Base-by-base conservation (phyloP, 129 eudicot genomes). In the Erigeron canadensis region DNA sequence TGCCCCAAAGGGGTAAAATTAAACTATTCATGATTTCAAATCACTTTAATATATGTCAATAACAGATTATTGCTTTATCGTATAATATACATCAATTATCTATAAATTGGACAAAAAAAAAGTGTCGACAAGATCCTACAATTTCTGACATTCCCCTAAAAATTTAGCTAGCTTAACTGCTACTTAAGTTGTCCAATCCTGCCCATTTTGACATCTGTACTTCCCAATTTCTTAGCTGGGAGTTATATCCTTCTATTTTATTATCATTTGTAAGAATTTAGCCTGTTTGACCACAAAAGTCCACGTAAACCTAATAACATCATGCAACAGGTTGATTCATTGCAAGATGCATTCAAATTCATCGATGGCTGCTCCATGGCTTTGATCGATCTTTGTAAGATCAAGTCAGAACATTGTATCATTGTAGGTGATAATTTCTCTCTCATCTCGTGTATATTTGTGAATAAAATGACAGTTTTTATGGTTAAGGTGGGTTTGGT, bases 391-490 rank as follows among this genome's bases (percentile, higher is more conserved):
- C 58, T 22, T n/a, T 66, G 21, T 54, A 66, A n/a, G 37, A 59
- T 28, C 60, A 41, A 64, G 47, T 22, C 57, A n/a, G 70, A 39
- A 42, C 38, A 45, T 67, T 53, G 45, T 46, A 51, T 69, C 64
- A 39, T n/a, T 46, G 61, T 74, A 76, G 47, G 85, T 76, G 71
- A 71, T 65, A 45, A 22, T 34, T 37, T 56, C 57, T 21, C 69
- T 73, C 21, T 23, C 50, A 19, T 70, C 39, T 66, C 48, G n/a
- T 74, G 78, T 78, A 78, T 69, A 78, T 74, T 69, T 82, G 83
- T 82, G 76, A 78, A 78, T 77, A 77, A 48, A 28, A 78, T 69
- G 80, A 76, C 75, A 46, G 11, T 42, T 60, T 77, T 61, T 42
- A 28, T 51, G 67, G 55, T 58, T 46, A 71, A 23, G 54, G 53